phyloP scores from a whole-genome alignment of 139 green algal species.

The Chlamydomonas sp. region DNA sequence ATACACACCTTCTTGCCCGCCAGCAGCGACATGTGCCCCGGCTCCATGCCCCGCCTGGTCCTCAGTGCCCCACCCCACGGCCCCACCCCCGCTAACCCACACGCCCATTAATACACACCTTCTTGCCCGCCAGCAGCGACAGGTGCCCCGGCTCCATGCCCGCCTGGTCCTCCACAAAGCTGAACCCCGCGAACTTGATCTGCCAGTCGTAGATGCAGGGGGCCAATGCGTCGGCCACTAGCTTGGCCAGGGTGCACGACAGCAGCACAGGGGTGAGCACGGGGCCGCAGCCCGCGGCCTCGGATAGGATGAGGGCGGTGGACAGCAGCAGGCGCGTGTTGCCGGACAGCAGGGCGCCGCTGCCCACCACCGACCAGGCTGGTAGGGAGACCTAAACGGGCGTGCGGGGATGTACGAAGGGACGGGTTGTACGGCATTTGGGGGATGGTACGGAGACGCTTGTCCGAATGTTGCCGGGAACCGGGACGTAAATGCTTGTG shows the following conservation, averaged over 20 bases:
- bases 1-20: background rate
- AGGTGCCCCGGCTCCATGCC: background rate
- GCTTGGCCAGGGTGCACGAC: background rate
- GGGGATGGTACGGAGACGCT: background rate
- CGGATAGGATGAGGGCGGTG: background rate
- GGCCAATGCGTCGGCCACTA: background rate
- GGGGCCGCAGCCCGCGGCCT: background rate
- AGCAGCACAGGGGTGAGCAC: background rate
- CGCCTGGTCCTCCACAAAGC: background rate
- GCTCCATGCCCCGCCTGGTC: background rate
- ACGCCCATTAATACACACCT: background rate
- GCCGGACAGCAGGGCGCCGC: background rate
- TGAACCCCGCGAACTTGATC: background rate
- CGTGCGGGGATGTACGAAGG: background rate
- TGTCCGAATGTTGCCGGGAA: no score
- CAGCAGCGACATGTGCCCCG: no score
- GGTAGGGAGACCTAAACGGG: background rate
- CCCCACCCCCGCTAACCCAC: no score
- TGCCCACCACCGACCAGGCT: background rate
- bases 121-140: background rate
- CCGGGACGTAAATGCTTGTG: no score
- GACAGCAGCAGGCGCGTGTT: conserved; percentile 7
- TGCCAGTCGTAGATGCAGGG: conserved; percentile 11
- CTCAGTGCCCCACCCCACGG: no score
- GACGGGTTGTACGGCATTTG: background rate